Evolutionary conservation across 768 basidiomycete genomes (phyloP).

Genomic region (Favolaschia claudopus): DNA sequence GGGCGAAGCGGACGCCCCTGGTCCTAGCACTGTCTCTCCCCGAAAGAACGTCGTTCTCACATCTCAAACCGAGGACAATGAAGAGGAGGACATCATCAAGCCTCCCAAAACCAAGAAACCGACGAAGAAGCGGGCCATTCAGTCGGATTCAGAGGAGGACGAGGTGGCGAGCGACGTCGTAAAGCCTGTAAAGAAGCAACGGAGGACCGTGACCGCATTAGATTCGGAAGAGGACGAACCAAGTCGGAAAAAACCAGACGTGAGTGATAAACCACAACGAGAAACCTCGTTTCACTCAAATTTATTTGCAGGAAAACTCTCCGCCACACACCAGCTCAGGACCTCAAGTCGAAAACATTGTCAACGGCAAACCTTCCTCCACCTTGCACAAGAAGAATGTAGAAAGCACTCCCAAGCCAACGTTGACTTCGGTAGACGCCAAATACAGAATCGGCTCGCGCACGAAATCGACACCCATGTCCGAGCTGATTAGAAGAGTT

Average conservation of each 20-base stretch:
- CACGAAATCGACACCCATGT: slow-evolving; percentile 67
- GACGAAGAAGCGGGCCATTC: slow-evolving; percentile 3
- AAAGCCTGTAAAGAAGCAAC: slow-evolving; percentile 17
- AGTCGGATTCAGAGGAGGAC: slow-evolving; percentile 1
- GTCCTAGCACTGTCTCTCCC: not conserved
- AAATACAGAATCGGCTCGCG: slow-evolving; percentile 58
- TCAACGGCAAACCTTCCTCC: not conserved
- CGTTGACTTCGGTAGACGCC: slow-evolving; percentile 34
- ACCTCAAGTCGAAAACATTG: slow-evolving; percentile 12
- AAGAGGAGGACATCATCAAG: not conserved
- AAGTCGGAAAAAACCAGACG: slow-evolving; percentile 12
- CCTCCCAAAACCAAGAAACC: not conserved
- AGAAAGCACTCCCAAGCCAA: slow-evolving; percentile 23
- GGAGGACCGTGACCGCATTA: slow-evolving; percentile 21
- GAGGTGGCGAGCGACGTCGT: not conserved
- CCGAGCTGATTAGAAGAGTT: slow-evolving; percentile 77
- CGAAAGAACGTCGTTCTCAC: not conserved
- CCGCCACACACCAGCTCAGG: slow-evolving; percentile 14
- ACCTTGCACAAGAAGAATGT: slow-evolving; percentile 3
- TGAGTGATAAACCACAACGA: slow-evolving; percentile 2
- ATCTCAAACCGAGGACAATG: not conserved
- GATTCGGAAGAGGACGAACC: slow-evolving; percentile 26
- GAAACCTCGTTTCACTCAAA: slow-evolving; percentile 6
- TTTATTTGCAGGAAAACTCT: slow-evolving; percentile 19
- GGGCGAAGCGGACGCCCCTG: not conserved